Evolutionary conservation across 805 yeast species (phyloP).

Genomic region (Pichia deserticola): DNA sequence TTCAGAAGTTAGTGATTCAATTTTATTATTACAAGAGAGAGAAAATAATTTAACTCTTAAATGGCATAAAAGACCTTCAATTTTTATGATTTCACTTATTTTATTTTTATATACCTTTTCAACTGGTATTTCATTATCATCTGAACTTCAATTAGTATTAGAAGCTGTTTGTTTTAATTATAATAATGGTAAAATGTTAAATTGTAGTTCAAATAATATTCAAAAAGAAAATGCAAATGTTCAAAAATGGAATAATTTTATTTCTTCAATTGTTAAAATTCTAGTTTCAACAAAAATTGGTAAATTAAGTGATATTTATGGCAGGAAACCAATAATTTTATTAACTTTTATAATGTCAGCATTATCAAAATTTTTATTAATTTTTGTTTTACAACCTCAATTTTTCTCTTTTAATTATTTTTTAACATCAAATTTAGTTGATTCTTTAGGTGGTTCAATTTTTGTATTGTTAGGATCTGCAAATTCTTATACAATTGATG

Average conservation of each 20-base stretch:
- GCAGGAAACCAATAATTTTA: slow-evolving; percentile 46
- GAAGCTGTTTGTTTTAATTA: slow-evolving; percentile 33
- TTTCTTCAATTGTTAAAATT: slow-evolving; percentile 39
- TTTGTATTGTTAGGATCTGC: slow-evolving; percentile 48
- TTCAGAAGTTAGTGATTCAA: slow-evolving; percentile 9
- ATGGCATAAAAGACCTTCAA: slow-evolving; percentile 55
- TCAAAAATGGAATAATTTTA: slow-evolving; percentile 36
- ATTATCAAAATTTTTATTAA: slow-evolving; percentile 11
- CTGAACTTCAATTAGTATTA: slow-evolving; percentile 31
- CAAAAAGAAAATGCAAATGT: slow-evolving; percentile 42
- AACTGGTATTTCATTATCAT: slow-evolving; percentile 31
- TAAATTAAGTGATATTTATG: slow-evolving; percentile 54
- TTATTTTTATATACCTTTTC: slow-evolving; percentile 38
- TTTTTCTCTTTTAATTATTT: slow-evolving; percentile 31
- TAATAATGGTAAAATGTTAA: slow-evolving; percentile 8
- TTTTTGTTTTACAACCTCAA: slow-evolving; percentile 19
- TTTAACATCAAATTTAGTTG: slow-evolving; percentile 37
- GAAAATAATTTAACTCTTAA: slow-evolving; percentile 20
- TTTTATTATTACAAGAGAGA: slow-evolving; percentile 11
- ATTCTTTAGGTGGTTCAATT: slow-evolving; percentile 56
- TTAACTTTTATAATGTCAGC: slow-evolving; percentile 17
- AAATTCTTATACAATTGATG: slow-evolving; percentile 69
- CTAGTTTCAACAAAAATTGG: slow-evolving; percentile 58
- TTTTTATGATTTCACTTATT: slow-evolving; percentile 39
- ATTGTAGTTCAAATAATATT: slow-evolving; percentile 34